phyloP scores from a whole-genome alignment of 345 rosid species.

The Odontarrhena argentea region DNA sequence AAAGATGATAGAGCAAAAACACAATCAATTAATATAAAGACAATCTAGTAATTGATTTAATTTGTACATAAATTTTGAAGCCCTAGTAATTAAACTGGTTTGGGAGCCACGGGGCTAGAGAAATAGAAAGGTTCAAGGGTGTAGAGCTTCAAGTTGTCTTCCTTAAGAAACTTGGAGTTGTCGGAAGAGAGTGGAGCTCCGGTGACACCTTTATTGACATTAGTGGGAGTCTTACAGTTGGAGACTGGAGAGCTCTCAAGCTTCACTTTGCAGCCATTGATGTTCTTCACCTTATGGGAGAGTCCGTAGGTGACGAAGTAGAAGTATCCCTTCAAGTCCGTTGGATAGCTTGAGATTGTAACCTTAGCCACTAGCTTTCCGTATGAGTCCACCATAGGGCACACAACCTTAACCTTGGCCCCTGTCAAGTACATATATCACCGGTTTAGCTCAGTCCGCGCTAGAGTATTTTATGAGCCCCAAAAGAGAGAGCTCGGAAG shows the following conservation, averaged over 20 bases:
- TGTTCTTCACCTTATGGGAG: constrained; percentile 35
- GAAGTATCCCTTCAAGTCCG: constrained; percentile 59
- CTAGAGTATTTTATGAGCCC: not conserved
- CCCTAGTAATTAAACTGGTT: constrained; percentile 28
- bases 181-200: constrained; percentile 51
- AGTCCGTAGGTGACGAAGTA: constrained; percentile 43
- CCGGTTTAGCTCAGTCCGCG: constrained; percentile 10
- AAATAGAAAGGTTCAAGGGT: constrained; percentile 44
- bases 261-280: constrained; percentile 57
- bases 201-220: constrained; percentile 50
- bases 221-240: constrained; percentile 49
- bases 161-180: constrained; percentile 35
- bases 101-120: constrained; percentile 32
- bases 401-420: constrained; percentile 54
- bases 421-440: constrained; percentile 45
- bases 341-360: constrained; percentile 46
- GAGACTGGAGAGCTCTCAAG: constrained; percentile 51
- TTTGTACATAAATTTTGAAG: not conserved
- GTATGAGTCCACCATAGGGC: constrained; percentile 44
- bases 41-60: constrained; percentile 1
- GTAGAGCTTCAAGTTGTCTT: constrained; percentile 43
- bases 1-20: not conserved
- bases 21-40: constrained; percentile 3
- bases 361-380: constrained; percentile 53
- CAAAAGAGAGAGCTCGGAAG: not conserved